Evolutionary conservation across 331 rosid genomes (phyloP).

Genomic region (Acacia pycnantha): DNA sequence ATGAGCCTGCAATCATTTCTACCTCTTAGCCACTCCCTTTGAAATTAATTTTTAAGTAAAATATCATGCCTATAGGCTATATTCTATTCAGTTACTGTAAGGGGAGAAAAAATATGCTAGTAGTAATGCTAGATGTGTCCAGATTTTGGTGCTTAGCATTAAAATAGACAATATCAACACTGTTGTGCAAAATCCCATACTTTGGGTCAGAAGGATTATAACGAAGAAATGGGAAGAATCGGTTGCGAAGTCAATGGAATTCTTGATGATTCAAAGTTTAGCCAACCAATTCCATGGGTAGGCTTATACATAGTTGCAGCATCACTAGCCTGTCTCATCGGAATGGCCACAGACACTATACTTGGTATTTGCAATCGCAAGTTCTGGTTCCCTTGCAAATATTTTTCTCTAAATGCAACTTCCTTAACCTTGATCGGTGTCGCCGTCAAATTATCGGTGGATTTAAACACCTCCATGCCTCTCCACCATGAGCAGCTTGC

Average conservation of each 20-base stretch:
- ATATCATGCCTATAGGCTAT: not conserved
- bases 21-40: not conserved
- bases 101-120: not conserved
- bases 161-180: not conserved
- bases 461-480: conserved; percentile 88
- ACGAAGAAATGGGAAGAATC: conserved; percentile 41
- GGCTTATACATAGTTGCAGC: conserved; percentile 85
- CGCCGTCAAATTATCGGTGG: conserved; percentile 66
- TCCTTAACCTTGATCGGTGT: conserved; percentile 72
- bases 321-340: conserved; percentile 55
- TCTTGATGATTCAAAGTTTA: conserved; percentile 65
- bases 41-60: not conserved
- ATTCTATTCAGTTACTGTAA: not conserved
- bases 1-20: not conserved
- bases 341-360: conserved; percentile 65
- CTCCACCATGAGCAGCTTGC: conserved; percentile 70
- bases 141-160: not conserved
- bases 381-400: conserved; percentile 82
- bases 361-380: conserved; percentile 54
- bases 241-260: conserved; percentile 56
- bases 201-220: not conserved
- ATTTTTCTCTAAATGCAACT: conserved; percentile 76
- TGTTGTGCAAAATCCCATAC: not conserved
- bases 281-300: conserved; percentile 89
- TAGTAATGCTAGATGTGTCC: not conserved